phyloP scores from a whole-genome alignment of 2,329 filamentous ascomycete species.

The Graphiopsis chlorocephala region DNA sequence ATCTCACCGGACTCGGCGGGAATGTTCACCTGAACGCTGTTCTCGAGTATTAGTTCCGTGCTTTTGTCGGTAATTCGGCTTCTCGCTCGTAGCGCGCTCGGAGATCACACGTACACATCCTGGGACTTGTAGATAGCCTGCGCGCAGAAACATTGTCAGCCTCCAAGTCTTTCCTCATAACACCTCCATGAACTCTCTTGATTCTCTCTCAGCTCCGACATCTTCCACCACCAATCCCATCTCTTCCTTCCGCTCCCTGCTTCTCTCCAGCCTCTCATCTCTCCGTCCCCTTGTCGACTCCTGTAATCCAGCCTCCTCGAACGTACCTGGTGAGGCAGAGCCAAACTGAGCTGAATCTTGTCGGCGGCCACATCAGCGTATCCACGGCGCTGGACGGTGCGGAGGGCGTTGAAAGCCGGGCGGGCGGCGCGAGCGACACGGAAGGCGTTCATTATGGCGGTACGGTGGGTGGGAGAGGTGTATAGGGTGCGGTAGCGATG shows the following conservation, averaged over 20 bases:
- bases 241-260: not conserved
- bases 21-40: conserved; percentile 96
- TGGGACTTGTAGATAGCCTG: conserved; percentile 68
- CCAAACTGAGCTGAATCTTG: conserved; percentile 93
- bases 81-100: conserved; percentile 3
- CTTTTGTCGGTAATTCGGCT: conserved; percentile 18
- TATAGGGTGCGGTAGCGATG: conserved; percentile 13
- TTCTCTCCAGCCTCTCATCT: not conserved
- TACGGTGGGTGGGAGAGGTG: conserved; percentile 11
- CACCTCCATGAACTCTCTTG: not conserved
- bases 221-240: not conserved
- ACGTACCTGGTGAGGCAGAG: conserved; percentile 96
- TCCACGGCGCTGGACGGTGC: conserved; percentile 80
- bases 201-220: not conserved
- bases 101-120: conserved; percentile 60
- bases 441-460: conserved; percentile 80
- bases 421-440: conserved; percentile 87
- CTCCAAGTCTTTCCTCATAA: not conserved
- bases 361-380: conserved; percentile 65
- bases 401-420: conserved; percentile 61
- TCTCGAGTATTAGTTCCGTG: conserved; percentile 21
- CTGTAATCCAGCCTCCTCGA: not conserved
- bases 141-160: conserved; percentile 25
- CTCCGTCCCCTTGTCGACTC: not conserved
- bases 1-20: conserved; percentile 97